phyloP scores from a whole-genome alignment of 495 filamentous ascomycete genomes.

The Xylaria curta region DNA sequence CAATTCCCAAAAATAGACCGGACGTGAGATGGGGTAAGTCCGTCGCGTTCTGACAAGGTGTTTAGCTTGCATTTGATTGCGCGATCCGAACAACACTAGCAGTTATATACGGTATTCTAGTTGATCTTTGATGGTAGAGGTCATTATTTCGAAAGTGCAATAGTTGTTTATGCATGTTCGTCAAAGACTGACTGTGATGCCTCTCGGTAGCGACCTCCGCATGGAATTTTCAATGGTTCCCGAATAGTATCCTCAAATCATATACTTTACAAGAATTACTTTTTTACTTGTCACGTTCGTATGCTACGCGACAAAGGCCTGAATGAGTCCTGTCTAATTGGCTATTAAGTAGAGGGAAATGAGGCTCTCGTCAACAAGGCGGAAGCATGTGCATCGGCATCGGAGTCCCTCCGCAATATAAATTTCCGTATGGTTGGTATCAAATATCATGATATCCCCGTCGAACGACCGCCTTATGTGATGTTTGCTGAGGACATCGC shows the following conservation, averaged over 20 bases:
- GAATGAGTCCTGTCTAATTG: background rate
- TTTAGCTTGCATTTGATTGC: background rate
- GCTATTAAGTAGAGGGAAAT: background rate
- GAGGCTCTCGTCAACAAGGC: background rate
- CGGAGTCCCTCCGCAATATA: no score
- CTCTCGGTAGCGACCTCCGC: background rate
- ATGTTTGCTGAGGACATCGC: background rate
- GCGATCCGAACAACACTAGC: background rate
- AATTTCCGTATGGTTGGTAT: background rate
- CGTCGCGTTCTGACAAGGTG: background rate
- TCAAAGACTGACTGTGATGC: background rate
- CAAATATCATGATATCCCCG: background rate
- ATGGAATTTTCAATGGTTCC: background rate
- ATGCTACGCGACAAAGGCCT: background rate
- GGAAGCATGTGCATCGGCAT: no score
- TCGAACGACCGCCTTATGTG: background rate
- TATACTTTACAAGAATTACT: background rate
- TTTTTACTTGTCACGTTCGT: background rate
- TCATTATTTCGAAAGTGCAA: background rate
- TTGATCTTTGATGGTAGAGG: background rate
- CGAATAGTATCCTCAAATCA: background rate
- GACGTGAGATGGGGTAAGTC: slow-evolving; percentile 4
- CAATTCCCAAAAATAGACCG: background rate
- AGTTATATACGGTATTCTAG: background rate
- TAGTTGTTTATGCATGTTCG: background rate